Percentiles rank a stretch among this genome's conserved stretches.
phyloP scores from a whole-genome alignment of 2,329 filamentous ascomycete species.

The Colletotrichum incanum region DNA sequence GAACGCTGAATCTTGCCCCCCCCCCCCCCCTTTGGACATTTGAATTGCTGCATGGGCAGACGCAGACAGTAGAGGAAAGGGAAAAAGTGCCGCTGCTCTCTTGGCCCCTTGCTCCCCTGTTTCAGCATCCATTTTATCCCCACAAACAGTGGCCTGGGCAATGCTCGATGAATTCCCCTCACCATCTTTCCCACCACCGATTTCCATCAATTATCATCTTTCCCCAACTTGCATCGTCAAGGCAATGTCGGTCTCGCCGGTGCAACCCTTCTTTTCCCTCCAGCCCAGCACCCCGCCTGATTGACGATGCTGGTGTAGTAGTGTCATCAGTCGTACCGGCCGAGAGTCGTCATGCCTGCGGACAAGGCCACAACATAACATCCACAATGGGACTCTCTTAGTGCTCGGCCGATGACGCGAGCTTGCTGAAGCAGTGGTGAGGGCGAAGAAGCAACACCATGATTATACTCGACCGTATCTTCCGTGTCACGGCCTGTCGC shows the following conservation, averaged over 20 bases:
- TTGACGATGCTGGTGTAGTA: neutral
- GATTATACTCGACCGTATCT: no score
- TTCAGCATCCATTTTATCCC: neutral
- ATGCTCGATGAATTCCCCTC: neutral
- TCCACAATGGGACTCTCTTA: neutral
- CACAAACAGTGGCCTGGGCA: neutral
- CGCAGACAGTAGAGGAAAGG: neutral
- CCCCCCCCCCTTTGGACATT: no score
- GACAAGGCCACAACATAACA: neutral
- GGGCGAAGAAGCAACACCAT: slow-evolving; percentile 10
- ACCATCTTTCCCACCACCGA: neutral
- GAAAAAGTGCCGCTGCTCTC: neutral
- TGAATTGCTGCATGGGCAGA: neutral
- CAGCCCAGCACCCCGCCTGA: neutral
- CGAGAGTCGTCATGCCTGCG: neutral
- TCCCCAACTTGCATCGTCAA: neutral
- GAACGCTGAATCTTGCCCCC: no score
- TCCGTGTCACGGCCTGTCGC: neutral
- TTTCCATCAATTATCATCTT: slow-evolving; percentile 6
- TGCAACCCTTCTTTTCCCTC: neutral
- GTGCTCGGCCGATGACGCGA: neutral
- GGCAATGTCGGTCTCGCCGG: neutral
- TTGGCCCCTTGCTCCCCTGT: slow-evolving; percentile 14
- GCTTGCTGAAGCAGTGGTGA: neutral
- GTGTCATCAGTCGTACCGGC: neutral